Evolutionary conservation across 2,329 filamentous ascomycete species (phyloP).

Genomic region (Neurospora crassa): DNA sequence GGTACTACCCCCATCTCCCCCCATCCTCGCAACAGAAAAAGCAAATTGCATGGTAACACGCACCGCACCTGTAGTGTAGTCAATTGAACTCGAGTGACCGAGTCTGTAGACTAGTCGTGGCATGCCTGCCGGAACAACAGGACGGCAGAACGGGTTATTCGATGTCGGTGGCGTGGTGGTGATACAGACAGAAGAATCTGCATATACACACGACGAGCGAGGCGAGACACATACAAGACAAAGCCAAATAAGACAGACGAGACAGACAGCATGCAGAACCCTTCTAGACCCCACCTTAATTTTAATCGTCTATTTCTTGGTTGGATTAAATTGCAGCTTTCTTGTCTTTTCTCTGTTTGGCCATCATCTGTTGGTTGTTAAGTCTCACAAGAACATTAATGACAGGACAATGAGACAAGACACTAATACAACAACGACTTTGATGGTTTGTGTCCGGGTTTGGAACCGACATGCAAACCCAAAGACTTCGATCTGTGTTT

Average conservation of each 20-base stretch:
- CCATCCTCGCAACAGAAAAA: background rate
- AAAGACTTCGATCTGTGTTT: background rate
- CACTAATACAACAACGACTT: background rate
- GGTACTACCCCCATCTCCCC: background rate
- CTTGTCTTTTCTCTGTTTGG: background rate
- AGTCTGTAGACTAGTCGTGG: background rate
- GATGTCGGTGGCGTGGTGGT: background rate
- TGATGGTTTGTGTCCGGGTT: background rate
- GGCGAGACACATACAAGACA: background rate
- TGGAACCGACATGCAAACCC: background rate
- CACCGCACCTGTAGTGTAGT: background rate
- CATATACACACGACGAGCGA: background rate
- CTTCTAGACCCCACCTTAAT: background rate
- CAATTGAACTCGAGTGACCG: background rate
- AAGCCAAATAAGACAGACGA: background rate
- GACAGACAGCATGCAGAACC: background rate
- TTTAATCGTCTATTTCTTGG: background rate
- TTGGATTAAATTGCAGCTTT: background rate
- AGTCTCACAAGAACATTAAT: background rate
- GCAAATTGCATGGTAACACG: background rate
- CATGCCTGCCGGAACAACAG: background rate
- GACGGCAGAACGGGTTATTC: background rate
- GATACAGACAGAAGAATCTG: background rate
- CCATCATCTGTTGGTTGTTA: background rate
- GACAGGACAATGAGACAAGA: background rate